Base-by-base conservation (phyloP, 192 early-diverging fungal species). In the Podila minutissima region DNA sequence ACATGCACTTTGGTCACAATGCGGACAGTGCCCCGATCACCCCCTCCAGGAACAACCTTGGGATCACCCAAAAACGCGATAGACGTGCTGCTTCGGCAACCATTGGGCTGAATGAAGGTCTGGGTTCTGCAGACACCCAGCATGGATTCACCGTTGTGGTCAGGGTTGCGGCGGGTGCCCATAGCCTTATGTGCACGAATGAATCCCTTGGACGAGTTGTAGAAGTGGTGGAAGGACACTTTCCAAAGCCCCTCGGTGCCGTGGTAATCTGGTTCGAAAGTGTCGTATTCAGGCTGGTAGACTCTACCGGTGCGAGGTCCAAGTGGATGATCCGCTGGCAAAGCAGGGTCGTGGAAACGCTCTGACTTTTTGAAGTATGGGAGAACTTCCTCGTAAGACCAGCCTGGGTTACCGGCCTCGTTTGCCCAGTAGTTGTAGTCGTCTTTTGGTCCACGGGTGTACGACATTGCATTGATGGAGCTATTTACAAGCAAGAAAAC, bases 361-460 rank as follows among this genome's bases (percentile, higher is more conserved):
- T 69, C 58, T 3, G 67, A 59, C 46, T 79, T 79, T 33, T 73
- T 72, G 50, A 76, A 83, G 29, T 72, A 69, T 2, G 64, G 64
- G 15, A 72, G 46, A 26, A 53, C 62, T 0, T 75, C 66, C 5
- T 76, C 59, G 49, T 72, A 83, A 5, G 74, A 73, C 82, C 82
- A 83, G 1, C 74, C 74, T 1, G 62, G 61, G 58, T 72, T 69
- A 22, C 70, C 82, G 17, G 17, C 5, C 31, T 59, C 22, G 32
- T 57, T 58, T n/a, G 35, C 72, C 72, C 72, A 74, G 19, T 60
- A 15, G 29, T 69, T 29, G 24, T 69, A 69, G 17, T 69, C 67
- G 58, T 15, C 67, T 20, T 32, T 37, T 4, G 67, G 51, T 35
- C 67, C 67, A 31, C 67, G 67, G 51, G 67, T 69, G 55, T 69